Conservation (phyloP, 176 grass and related monocot genomes). For the Musa itinerans region DNA sequence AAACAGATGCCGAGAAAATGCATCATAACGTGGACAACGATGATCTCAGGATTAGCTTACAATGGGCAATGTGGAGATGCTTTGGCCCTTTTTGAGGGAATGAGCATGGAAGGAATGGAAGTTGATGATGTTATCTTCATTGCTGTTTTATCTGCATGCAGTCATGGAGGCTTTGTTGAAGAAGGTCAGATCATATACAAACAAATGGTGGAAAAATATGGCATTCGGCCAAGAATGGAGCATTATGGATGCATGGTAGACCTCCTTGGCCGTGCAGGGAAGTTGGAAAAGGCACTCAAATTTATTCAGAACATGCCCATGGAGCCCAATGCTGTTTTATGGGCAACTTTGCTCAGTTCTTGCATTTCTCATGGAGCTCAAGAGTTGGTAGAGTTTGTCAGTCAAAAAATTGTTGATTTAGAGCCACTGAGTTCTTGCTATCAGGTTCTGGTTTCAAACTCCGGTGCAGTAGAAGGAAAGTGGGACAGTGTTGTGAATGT, state of each 20-base stretch:
- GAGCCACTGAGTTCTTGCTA: constrained; percentile 40
- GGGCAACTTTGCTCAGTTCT: constrained; percentile 46
- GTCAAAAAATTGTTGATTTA: constrained; percentile 29
- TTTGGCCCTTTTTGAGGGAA: constrained; percentile 20
- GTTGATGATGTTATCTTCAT: constrained; percentile 34
- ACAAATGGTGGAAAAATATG: constrained; percentile 31
- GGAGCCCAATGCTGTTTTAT: constrained; percentile 32
- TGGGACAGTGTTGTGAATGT: constrained; percentile 30
- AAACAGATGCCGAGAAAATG: constrained; percentile 29
- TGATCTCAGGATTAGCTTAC: constrained; percentile 46
- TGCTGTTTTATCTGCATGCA: constrained; percentile 35
- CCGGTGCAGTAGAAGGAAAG: constrained; percentile 31
- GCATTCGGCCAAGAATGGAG: constrained; percentile 30
- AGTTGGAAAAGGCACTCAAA: constrained; percentile 33
- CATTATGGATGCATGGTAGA: constrained; percentile 23
- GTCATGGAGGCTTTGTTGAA: constrained; percentile 39
- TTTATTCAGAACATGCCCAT: constrained; percentile 42
- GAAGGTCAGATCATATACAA: constrained; percentile 40
- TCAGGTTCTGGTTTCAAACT: constrained; percentile 47
- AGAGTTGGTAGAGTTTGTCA: constrained; percentile 34
- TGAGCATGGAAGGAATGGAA: constrained; percentile 31
- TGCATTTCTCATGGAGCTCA: constrained; percentile 32
- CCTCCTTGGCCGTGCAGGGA: constrained; percentile 38
- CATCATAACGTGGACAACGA: constrained; percentile 50
- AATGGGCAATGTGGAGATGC: constrained; percentile 37